Conservation (phyloP, 805 yeast species). For the Saturnispora kantuleensis region DNA sequence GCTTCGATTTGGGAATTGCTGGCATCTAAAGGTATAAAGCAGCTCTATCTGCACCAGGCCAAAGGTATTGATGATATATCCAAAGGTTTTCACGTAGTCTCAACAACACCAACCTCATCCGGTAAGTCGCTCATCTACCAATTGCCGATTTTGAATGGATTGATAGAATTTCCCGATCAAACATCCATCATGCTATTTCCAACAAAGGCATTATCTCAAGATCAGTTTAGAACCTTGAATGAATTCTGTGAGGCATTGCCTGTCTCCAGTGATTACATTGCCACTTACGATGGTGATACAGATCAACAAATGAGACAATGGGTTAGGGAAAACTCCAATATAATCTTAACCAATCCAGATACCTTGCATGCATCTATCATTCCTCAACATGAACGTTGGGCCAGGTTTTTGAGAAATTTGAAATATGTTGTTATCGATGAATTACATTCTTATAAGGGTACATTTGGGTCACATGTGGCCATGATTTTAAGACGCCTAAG, state of each 20-base stretch:
- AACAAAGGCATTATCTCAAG: constrained; percentile 96
- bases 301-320: constrained; percentile 40
- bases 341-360: constrained; percentile 92
- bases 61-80: constrained; percentile 54
- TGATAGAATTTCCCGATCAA: constrained; percentile 31
- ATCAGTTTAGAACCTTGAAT: constrained; percentile 75
- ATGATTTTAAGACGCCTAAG: constrained; percentile 71
- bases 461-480: constrained; percentile 90
- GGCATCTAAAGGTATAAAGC: constrained; percentile 34
- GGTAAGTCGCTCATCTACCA: constrained; percentile 94
- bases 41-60: constrained; percentile 74
- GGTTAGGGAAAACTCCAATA: constrained; percentile 57
- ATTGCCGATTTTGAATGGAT: constrained; percentile 58
- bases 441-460: constrained; percentile 78
- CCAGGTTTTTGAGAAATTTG: constrained; percentile 52
- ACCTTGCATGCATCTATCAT: constrained; percentile 78
- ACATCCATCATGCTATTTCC: constrained; percentile 90
- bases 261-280: constrained; percentile 7
- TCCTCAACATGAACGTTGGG: constrained; percentile 73
- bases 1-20: constrained; percentile 36
- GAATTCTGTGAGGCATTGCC: constrained; percentile 17
- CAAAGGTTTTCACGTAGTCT: constrained; percentile 59
- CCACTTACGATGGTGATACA: constrained; percentile 91
- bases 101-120: constrained; percentile 92
- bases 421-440: constrained; percentile 75